Evolutionary conservation across 2,329 filamentous ascomycete species (phyloP).

Genomic region (Penicillium fuscoglaucum): DNA sequence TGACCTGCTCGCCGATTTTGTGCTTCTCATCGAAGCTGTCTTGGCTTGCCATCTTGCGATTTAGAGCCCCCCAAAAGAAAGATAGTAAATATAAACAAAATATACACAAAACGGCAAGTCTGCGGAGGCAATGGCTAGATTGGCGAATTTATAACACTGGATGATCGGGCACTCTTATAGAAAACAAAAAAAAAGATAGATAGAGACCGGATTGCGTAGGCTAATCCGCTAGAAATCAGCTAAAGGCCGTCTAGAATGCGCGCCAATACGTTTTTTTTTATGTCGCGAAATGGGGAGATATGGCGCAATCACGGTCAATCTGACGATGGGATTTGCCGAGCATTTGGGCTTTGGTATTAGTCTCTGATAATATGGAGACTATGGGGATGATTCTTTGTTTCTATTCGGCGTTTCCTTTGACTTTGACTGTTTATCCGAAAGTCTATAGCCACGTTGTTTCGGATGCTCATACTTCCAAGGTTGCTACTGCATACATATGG

Average conservation of each 20-base stretch:
- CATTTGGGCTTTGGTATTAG: background rate
- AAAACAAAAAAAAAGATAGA: background rate
- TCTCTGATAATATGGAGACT: background rate
- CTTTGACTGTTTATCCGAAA: background rate
- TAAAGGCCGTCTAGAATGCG: background rate
- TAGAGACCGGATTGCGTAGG: constrained; percentile 9
- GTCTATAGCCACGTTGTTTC: background rate
- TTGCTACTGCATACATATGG: too few relatives aligned
- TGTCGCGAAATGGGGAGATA: constrained; percentile 24
- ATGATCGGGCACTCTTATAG: constrained; percentile 1
- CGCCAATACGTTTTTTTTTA: background rate
- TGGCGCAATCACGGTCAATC: constrained; percentile 28
- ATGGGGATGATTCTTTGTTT: background rate
- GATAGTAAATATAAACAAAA: background rate
- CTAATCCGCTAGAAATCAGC: background rate
- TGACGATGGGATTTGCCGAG: constrained; percentile 11
- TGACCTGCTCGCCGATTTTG: constrained; percentile 11
- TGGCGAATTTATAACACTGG: background rate
- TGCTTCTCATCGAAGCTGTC: constrained; percentile 13
- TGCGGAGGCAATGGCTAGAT: background rate
- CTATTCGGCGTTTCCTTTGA: background rate
- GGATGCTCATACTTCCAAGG: background rate
- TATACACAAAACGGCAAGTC: background rate
- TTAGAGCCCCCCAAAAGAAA: background rate
- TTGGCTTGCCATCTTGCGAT: background rate